These are phyloP conservation scores for Orbilia blumenaviensis DNA, from an alignment of 2,329 filamentous ascomycete species.

Conservation along the genomic window DNA sequence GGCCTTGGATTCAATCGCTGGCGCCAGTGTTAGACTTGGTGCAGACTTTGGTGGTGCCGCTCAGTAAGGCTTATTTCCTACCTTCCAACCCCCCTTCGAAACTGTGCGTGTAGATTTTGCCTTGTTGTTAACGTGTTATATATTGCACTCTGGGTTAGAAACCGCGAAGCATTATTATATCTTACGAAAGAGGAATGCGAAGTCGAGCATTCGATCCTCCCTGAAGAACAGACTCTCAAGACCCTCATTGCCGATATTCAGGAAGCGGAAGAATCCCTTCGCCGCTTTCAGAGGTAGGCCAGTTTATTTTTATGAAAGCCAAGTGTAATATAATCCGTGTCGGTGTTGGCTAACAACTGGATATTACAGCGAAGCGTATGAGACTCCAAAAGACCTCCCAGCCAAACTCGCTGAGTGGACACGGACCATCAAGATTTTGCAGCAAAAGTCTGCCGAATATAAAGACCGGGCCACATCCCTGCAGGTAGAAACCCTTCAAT, in stretches of 20 bases:
- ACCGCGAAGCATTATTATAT: constrained; percentile 62
- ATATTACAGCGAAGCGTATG: constrained; percentile 21
- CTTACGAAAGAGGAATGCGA: constrained; percentile 68
- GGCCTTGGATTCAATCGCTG: constrained; percentile 40
- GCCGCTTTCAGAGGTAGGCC: constrained; percentile 34
- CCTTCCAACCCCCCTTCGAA: too few relatives aligned
- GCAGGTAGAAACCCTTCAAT: constrained; percentile 54
- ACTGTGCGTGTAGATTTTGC: neutral
- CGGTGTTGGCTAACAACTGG: neutral
- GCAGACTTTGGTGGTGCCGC: constrained; percentile 30
- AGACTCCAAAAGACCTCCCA: constrained; percentile 67
- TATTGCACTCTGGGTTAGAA: neutral
- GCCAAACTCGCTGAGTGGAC: constrained; percentile 78
- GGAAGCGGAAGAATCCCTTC: constrained; percentile 26
- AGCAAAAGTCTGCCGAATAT: constrained; percentile 74
- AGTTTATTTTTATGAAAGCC: neutral
- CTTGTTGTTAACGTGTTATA: neutral
- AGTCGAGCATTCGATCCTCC: constrained; percentile 67
- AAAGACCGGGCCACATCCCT: constrained; percentile 66
- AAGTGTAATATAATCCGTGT: neutral
- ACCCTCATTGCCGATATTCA: constrained; percentile 68
- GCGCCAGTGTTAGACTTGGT: constrained; percentile 35
- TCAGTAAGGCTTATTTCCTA: neutral
- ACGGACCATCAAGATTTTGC: constrained; percentile 73
- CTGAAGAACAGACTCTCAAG: constrained; percentile 68